Conservation (phyloP, 2,329 filamentous ascomycete genomes). For the Phialocephala subalpina region DNA sequence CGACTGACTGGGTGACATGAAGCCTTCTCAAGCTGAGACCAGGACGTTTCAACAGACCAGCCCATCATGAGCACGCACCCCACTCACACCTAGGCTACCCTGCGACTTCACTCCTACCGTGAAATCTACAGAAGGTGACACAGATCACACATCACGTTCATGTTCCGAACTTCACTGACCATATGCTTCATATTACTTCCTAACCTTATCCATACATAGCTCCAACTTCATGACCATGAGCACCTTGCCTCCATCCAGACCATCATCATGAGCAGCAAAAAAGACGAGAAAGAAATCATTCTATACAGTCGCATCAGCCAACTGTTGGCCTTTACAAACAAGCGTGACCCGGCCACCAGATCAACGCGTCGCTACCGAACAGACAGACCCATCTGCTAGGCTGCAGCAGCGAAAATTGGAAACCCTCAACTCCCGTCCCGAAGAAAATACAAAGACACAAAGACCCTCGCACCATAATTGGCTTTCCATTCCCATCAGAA, state of each 20-base stretch:
- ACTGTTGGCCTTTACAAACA: slow-evolving; percentile 10
- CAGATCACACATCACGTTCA: slow-evolving; percentile 7
- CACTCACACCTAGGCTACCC: too few species aligned
- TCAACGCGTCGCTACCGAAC: not conserved
- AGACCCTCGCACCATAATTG: slow-evolving; percentile 1
- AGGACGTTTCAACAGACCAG: too few species aligned
- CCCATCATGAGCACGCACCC: too few species aligned
- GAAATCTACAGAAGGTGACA: not conserved
- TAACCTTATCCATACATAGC: slow-evolving; percentile 36
- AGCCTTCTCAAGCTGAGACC: too few species aligned
- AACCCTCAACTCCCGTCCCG: slow-evolving; percentile 32
- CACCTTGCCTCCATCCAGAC: slow-evolving; percentile 11
- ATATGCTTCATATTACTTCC: slow-evolving; percentile 39
- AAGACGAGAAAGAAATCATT: slow-evolving; percentile 34
- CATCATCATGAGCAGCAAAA: slow-evolving; percentile 14
- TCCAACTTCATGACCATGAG: slow-evolving; percentile 9
- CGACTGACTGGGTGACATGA: slow-evolving; percentile 8
- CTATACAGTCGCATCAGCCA: slow-evolving; percentile 36
- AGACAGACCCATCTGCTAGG: not conserved
- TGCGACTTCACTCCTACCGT: too few species aligned
- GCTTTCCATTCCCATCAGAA: slow-evolving; percentile 14
- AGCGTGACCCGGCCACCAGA: slow-evolving; percentile 6
- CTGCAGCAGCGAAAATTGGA: slow-evolving; percentile 3
- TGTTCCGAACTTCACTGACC: slow-evolving; percentile 24
- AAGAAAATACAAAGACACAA: slow-evolving; percentile 22